Percentiles rank a stretch among this genome's conserved stretches.
phyloP scores from a whole-genome alignment of 495 filamentous ascomycete species.

The Annulohypoxylon moriforme region DNA sequence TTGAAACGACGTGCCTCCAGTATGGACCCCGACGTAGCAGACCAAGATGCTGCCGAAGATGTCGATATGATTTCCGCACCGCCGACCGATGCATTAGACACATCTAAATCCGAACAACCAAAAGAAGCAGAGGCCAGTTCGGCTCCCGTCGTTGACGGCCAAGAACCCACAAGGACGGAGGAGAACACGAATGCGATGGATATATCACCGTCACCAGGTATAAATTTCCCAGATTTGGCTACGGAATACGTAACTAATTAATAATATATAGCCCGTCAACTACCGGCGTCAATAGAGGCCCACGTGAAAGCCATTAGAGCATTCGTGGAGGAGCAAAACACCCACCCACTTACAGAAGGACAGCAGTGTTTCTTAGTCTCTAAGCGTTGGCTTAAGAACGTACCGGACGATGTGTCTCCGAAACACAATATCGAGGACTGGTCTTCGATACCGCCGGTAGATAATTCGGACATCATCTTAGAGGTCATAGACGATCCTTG shows the following conservation, averaged over 20 bases:
- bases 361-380: conserved; percentile 84
- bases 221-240: background rate
- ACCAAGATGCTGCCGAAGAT: conserved; percentile 55
- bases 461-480: conserved; percentile 79
- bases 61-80: conserved; percentile 60
- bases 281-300: conserved; percentile 39
- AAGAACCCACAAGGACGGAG: conserved; percentile 2
- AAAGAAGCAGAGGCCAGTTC: background rate
- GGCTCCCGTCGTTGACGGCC: background rate
- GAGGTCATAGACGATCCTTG: conserved; percentile 59
- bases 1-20: conserved; percentile 66
- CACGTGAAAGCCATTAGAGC: conserved; percentile 78
- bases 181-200: conserved; percentile 5
- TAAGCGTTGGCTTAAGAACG: conserved; percentile 78
- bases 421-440: conserved; percentile 36
- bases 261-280: conserved; percentile 30
- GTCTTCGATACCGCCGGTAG: conserved; percentile 67
- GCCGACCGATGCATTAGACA: conserved; percentile 36
- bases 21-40: conserved; percentile 58
- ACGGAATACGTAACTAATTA: conserved; percentile 10
- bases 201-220: conserved; percentile 18
- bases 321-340: conserved; percentile 66
- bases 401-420: conserved; percentile 54
- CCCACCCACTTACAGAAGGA: conserved; percentile 69
- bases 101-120: conserved; percentile 18